Conservation (phyloP, 441 rosid species). For the Pelargonium cotyledonis region DNA sequence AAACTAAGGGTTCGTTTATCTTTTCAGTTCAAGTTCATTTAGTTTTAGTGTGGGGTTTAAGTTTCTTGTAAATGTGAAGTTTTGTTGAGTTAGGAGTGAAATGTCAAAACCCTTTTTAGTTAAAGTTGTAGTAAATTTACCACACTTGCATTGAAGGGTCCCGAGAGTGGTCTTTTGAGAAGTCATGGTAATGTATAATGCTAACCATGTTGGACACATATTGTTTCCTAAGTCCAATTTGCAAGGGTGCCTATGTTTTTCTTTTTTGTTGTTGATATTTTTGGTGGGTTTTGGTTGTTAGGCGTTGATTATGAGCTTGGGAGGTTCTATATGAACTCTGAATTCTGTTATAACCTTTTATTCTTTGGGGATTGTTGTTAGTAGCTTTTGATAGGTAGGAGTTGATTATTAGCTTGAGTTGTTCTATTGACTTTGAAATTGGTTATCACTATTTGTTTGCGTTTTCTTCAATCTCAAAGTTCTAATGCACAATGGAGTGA, state of each 20-base stretch:
- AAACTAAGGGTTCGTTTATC: background rate
- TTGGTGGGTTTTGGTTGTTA: too few species aligned
- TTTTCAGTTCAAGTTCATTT: background rate
- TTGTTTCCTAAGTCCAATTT: background rate
- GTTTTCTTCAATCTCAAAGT: background rate
- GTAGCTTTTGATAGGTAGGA: slow-evolving; percentile 8
- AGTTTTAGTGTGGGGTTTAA: background rate
- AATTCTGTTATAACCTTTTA: background rate
- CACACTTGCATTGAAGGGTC: background rate
- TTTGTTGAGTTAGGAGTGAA: too few species aligned
- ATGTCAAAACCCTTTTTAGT: too few species aligned
- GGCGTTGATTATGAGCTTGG: background rate
- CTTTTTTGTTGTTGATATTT: background rate
- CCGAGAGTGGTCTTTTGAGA: background rate
- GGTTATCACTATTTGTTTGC: background rate
- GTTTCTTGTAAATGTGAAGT: background rate
- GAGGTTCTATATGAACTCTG: background rate
- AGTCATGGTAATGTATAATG: too few species aligned
- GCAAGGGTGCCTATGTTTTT: background rate
- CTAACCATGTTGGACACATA: background rate
- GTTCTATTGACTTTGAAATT: background rate
- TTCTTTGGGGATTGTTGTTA: background rate
- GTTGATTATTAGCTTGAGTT: slow-evolving; percentile 12
- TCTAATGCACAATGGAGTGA: background rate
- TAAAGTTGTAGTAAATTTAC: too few species aligned